Evolutionary conservation across 768 basidiomycete genomes (phyloP).

Genomic region (Lanmaoa pseudosensibilis): DNA sequence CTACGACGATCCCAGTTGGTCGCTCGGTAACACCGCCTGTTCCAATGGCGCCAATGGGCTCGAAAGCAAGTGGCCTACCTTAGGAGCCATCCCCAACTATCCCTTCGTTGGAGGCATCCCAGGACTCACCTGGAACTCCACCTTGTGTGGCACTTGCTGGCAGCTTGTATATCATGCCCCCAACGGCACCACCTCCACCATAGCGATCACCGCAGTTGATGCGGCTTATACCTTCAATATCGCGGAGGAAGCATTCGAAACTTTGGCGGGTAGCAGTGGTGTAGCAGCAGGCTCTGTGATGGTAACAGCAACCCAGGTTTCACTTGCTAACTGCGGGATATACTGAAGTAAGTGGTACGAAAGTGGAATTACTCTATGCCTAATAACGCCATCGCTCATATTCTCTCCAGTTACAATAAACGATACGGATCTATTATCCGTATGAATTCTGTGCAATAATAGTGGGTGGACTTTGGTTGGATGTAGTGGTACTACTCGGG

Average conservation of each 20-base stretch:
- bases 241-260: not conserved
- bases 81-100: constrained; percentile 32
- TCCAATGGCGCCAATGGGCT: constrained; percentile 26
- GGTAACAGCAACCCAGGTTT: not conserved
- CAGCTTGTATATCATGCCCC: not conserved
- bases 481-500: too few relatives aligned
- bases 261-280: not conserved
- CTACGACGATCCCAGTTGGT: not conserved
- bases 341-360: not conserved
- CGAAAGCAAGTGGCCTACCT: constrained; percentile 31
- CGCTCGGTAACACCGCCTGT: constrained; percentile 24
- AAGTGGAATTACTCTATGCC: not conserved
- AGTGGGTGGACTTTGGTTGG: too few relatives aligned
- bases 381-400: not conserved
- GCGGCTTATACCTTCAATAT: not conserved
- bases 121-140: constrained; percentile 42
- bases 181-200: not conserved
- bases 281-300: not conserved
- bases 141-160: constrained; percentile 63
- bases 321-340: not conserved
- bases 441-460: not conserved
- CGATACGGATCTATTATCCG: not conserved
- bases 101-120: constrained; percentile 33
- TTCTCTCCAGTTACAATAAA: not conserved
- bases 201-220: not conserved